Evolutionary conservation across 2,329 filamentous ascomycete species (phyloP).

Genomic region (Fusarium udum): DNA sequence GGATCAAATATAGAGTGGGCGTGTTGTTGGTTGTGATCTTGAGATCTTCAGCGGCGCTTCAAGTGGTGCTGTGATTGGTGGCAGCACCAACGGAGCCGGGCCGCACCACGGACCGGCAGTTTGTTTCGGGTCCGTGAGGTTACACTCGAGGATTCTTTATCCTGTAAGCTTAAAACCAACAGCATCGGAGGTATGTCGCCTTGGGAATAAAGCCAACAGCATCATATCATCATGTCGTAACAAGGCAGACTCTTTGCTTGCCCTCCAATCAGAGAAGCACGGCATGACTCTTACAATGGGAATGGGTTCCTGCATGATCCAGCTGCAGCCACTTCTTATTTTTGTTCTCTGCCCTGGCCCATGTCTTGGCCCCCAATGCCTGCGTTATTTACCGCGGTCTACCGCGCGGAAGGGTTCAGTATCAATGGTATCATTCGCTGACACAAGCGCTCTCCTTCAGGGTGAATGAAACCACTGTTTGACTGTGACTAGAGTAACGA

Average conservation of each 20-base stretch:
- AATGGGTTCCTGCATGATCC: background rate
- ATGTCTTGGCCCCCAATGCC: background rate
- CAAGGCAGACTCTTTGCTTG: background rate
- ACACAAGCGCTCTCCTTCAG: background rate
- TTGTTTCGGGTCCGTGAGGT: background rate
- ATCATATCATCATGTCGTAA: background rate
- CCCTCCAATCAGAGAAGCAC: background rate
- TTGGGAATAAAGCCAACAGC: background rate
- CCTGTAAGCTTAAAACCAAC: slow-evolving; percentile 1
- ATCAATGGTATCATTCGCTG: too few species aligned
- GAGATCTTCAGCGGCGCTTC: background rate
- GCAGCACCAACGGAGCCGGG: background rate
- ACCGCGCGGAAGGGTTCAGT: background rate
- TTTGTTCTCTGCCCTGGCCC: background rate
- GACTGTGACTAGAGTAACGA: background rate
- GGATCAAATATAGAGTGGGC: background rate
- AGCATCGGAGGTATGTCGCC: background rate
- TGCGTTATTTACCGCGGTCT: background rate
- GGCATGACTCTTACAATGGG: background rate
- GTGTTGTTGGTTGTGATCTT: background rate
- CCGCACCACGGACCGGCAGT: background rate
- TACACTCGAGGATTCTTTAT: background rate
- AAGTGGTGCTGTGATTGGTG: background rate
- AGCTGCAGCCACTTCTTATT: background rate
- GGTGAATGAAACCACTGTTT: too few species aligned